A percentile compares a stretch with the other conserved stretches of the same genome.
These are phyloP conservation scores for Plasmodium reichenowi DNA, from an alignment of 169 alveolate species.

Conservation along the genomic window DNA sequence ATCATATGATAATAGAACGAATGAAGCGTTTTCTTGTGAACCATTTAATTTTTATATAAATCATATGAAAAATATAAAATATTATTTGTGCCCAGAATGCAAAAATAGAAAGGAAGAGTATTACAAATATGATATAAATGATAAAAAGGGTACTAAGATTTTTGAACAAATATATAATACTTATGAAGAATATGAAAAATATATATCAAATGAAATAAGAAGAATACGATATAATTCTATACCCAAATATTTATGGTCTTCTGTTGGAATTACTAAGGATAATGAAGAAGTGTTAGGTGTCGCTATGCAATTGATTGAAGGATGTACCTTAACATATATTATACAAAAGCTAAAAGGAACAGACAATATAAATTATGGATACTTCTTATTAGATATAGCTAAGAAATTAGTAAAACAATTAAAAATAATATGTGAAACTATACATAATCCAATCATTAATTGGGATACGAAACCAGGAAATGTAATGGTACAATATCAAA, in stretches of 20 bases:
- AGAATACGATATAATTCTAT: conserved; percentile 46
- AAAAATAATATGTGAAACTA: conserved; percentile 63
- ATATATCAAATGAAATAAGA: conserved; percentile 31
- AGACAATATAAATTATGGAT: conserved; percentile 59
- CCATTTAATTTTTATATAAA: conserved; percentile 11
- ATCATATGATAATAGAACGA: not conserved
- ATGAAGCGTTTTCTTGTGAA: not conserved
- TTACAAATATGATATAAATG: conserved; percentile 35
- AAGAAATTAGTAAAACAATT: conserved; percentile 79
- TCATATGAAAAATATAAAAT: conserved; percentile 23
- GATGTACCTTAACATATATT: conserved; percentile 79
- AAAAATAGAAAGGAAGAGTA: conserved; percentile 16
- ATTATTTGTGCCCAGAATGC: conserved; percentile 31
- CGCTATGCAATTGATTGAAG: conserved; percentile 84
- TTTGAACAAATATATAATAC: too few relatives aligned
- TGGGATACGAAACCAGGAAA: conserved; percentile 87
- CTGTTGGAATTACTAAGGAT: conserved; percentile 64
- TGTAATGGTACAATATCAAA: conserved; percentile 76
- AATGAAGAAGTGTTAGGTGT: conserved; percentile 80
- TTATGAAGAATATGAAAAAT: conserved; percentile 13
- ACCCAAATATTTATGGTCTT: conserved; percentile 81
- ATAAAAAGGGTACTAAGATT: not conserved
- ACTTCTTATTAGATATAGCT: conserved; percentile 77
- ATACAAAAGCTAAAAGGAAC: conserved; percentile 78
- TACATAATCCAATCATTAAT: conserved; percentile 79